Evolutionary conservation across 2,329 filamentous ascomycete species (phyloP), one percentile per base, ranked within the genome.

Genomic region (Phoma herbarum): DNA sequence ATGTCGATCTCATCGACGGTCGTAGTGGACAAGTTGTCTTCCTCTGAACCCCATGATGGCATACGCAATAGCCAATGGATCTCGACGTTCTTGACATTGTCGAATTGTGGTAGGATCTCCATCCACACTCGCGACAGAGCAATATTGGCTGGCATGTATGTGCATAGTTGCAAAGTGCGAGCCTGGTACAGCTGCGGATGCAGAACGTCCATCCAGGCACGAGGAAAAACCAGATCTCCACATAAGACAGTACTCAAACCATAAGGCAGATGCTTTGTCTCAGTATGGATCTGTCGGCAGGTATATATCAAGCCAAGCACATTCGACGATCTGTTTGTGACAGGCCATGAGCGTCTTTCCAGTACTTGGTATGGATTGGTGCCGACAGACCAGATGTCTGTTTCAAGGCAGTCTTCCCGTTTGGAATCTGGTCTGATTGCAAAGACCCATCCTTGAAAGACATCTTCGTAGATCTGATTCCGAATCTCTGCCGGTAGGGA

Each of bases 401-500:
- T 37, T 8, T 48, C 37, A 3, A 44, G 33, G n/a, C 42, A 23
- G 8, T 43, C 37, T 26, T 49, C 12, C 8, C 23, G 25, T n/a
- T 12, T 29, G 23, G 16, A 3, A 18, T 28, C 14, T 41, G 25
- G 44, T n/a, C 39, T 37, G 18, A 53, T 39, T 14, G 44, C 49
- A 14, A 58, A 44, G 23, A 46, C 7, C 44, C 37, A 53, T 22
- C 49, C 49, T 22, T 50, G 37, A 9, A 58, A 52, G 4, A 53
- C 49, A 31, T 23, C 0, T 29, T 53, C 49, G 25, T 58, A 52
- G 12, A 53, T 42, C 3, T 41, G 45, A 28, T 59, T 53, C 11
- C 45, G 39, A 23, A 48, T 41, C 23, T 50, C 50, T 25, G 56
- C 56, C 20, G 56, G 50, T 4, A 59, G 39, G n/a, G 23, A n/a